Base-by-base conservation (phyloP, 345 rosid genomes). In the Iberis pinnata region DNA sequence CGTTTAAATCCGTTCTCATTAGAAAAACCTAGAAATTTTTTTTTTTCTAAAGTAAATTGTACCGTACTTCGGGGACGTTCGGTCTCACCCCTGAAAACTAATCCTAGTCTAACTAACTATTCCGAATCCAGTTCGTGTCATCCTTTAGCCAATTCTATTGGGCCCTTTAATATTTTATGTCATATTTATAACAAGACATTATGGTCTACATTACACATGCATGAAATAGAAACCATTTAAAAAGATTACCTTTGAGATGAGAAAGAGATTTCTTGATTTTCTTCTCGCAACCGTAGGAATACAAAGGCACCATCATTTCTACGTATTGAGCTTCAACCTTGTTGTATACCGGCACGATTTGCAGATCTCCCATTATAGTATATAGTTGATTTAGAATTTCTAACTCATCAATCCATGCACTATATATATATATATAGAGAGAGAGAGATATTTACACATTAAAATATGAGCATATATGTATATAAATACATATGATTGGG, bases 251-350 rank as follows among this genome's bases (percentile, higher is more conserved):
- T 78, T 80, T 89, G 78, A 82, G 80, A 70, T 77, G 80, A 64
- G 90, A 76, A 18, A 86, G 68, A 9, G 86, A 51, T 57, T 78
- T 86, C 77, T 78, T 84, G 27, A 86, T 61, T 75, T 89, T 86
- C 78, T 65, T 77, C 68, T 81, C 82, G 27, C 97, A 86, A 0
- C 97, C 97, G 45, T 81, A 70, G 51, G 95, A 82, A 61, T 89
- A 86, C 46, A 86, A 75, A 56, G 97, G 95, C 52, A 86, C 95
- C 89, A 78, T 81, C 94, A 89, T 81, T 73, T 83, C 94, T 70
- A 83, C 97, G 18, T 73, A 80, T 19, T 89, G 94, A 53, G 97
- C 78, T 81, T 89, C 94, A 73, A 89, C 95, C 56, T 73, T 76
- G 65, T 76, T 73, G 47, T 43, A 41, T 10, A 76, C 89, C 20